Base-by-base conservation (phyloP, 108 stramenopile genomes). In the Cyclotella atomus region DNA sequence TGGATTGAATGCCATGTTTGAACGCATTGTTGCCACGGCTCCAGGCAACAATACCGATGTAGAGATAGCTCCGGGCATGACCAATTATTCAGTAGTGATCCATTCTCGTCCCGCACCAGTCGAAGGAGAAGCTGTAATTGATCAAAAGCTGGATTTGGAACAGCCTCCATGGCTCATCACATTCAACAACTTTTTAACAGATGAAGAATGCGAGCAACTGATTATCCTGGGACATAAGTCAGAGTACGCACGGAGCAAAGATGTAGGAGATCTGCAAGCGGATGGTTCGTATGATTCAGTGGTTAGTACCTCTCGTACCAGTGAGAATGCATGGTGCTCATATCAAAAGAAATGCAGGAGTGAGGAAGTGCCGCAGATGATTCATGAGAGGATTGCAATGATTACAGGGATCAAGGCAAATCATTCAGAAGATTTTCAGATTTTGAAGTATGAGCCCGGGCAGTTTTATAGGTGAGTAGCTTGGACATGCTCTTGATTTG, bases 401-500 rank as follows among this genome's bases (percentile, higher is more conserved):
- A 71, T 87, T 25, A 83, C 76, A 9, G 73, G 76, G 19, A 67
- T 88, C 32, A 81, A 77, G 1, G 55, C 84, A 3, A 74, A 88
- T 25, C 83, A 95, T 70, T 88, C 80, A 25, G 95, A 95, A 76
- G 88, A 90, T 60, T 80, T 95, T 19, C 95, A 95, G 66, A 63
- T 93, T 27, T 49, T 93, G 62, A 68, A 73, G 59, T 89, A 92
- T 67, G 81, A 87, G 62, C 53, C 70, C 1, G 87, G 86, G 41
- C 88, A 93, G 68, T 82, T 71, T 61, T 93, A 93, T 70, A n/a
- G n/a, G n/a, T n/a, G n/a, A n/a, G n/a, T n/a, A n/a, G n/a, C n/a
- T n/a, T n/a, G n/a, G n/a, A n/a, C n/a, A n/a, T n/a, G n/a, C n/a
- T n/a, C n/a, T n/a, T n/a, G n/a, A n/a, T n/a, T n/a, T n/a, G n/a